Percentiles rank a stretch among this genome's conserved stretches.
Evolutionary conservation across 192 early-diverging fungal genomes (phyloP).

Genomic region (Coemansia sp.): DNA sequence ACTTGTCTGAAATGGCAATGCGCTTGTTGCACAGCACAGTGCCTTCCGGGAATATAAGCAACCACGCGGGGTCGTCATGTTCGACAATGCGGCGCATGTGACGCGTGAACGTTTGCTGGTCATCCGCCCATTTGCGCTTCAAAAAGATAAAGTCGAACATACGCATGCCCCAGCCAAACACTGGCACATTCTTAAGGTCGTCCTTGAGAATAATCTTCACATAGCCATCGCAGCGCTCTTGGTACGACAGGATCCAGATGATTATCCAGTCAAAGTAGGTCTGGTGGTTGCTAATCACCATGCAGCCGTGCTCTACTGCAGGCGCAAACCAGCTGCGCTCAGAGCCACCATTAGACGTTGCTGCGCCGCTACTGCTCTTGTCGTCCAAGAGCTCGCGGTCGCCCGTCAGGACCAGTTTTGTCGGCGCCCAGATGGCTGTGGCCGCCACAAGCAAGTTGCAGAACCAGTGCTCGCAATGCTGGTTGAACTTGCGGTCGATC

Average conservation of each 20-base stretch:
- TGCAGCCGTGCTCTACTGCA: constrained; percentile 38
- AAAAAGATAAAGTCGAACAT: constrained; percentile 94
- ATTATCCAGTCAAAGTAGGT: constrained; percentile 54
- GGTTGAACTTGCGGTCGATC: constrained; percentile 42
- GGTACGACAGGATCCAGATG: constrained; percentile 57
- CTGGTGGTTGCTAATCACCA: constrained; percentile 47
- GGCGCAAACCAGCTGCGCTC: constrained; percentile 32
- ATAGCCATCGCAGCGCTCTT: constrained; percentile 67
- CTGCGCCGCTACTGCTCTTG: constrained; percentile 22
- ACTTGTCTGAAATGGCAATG: constrained; percentile 61
- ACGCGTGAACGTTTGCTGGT: constrained; percentile 58
- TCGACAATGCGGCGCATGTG: constrained; percentile 57
- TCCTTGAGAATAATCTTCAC: constrained; percentile 91
- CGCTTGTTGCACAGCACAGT: constrained; percentile 81
- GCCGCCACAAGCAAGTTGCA: constrained; percentile 27
- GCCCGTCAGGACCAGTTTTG: constrained; percentile 45
- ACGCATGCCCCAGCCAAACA: constrained; percentile 86
- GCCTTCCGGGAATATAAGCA: constrained; percentile 95
- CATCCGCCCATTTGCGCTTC: constrained; percentile 78
- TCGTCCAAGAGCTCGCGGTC: constrained; percentile 25
- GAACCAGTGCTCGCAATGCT: constrained; percentile 52
- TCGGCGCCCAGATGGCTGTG: constrained; percentile 47
- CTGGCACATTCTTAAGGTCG: constrained; percentile 73
- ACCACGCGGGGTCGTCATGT: constrained; percentile 72
- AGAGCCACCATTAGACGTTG: constrained; percentile 12